Base-by-base conservation (phyloP, 768 basidiomycete genomes). In the Termitomyces sp. region DNA sequence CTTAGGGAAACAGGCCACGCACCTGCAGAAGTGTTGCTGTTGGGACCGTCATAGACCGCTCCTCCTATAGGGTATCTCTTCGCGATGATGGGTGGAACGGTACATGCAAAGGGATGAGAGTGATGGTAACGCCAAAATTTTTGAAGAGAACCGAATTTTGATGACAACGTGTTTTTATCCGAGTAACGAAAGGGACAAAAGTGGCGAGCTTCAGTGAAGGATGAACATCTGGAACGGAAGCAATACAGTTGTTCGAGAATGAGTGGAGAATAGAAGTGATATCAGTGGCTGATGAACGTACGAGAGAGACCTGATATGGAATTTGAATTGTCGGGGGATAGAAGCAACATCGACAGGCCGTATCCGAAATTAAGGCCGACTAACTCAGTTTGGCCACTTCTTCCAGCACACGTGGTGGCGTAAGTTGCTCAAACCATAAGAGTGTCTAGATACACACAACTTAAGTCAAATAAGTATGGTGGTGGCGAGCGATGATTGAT, bases 161-260 rank as follows among this genome's bases (percentile, higher is more conserved):
- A 58, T 58, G 15, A 8, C 18, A 58, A 46, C 57, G 51, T 58
- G 57, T 26, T 22, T 46, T 16, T n/a, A 18, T 28, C 56, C 57
- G 57, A 53, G 57, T 58, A 58, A 58, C 46, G 42, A 58, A 58
- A 47, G 2, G 28, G 18, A 42, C 24, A 33, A 53, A 52, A 48
- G n/a, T 7, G 55, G 34, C 39, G 46, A 33, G 20, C 12, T 55
- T 13, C 47, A 20, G 26, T 26, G 12, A 33, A 26, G 29, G 44
- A 47, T 37, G 54, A 34, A 9, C 22, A 20, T 36, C 34, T 55
- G 16, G 45, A 46, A 46, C 31, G 54, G 46, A 47, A 55, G 46
- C 28, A 28, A 12, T 18, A 4, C 5, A n/a, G 29, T 33, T 18
- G 48, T 49, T 48, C 5, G 18, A 18, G 18, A 13, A 47, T 29